phyloP scores from a whole-genome alignment of 352 stramenopile species.

The Globisporangium nodosum region DNA sequence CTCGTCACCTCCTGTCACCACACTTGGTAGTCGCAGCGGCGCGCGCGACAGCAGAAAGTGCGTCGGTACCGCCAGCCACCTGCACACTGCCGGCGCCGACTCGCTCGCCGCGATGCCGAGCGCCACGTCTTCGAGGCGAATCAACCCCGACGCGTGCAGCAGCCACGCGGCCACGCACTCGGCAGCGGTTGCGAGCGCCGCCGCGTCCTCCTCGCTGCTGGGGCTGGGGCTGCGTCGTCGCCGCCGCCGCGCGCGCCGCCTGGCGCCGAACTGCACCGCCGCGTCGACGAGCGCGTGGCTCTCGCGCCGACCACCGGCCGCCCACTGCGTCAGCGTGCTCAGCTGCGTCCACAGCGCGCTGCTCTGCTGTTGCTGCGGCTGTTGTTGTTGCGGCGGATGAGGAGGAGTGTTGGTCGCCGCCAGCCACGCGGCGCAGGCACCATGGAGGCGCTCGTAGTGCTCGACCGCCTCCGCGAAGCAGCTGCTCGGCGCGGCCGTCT shows the following conservation, averaged over 20 bases:
- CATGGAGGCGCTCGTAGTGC: constrained; percentile 1
- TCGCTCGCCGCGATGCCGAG: background rate
- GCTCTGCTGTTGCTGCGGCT: background rate
- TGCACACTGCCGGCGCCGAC: background rate
- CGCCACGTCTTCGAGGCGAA: constrained; percentile 23
- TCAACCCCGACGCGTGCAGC: constrained; percentile 7
- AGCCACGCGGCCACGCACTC: constrained; percentile 12
- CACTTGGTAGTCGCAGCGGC: background rate
- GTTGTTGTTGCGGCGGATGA: background rate
- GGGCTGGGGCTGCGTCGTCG: background rate
- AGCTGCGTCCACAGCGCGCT: constrained; percentile 3
- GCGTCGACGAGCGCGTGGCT: constrained; percentile 5
- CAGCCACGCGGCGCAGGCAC: constrained; percentile 2
- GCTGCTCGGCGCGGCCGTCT: background rate
- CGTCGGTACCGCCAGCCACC: constrained; percentile 5
- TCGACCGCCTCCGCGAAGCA: background rate
- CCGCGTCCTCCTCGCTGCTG: background rate
- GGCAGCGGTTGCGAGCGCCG: background rate
- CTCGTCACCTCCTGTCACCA: too few species aligned
- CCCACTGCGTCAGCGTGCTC: background rate
- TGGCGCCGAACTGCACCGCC: constrained; percentile 2
- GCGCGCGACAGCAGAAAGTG: background rate
- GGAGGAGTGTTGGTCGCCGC: background rate
- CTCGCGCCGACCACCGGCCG: background rate
- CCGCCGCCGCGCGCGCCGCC: background rate